Evolutionary conservation across 2,329 filamentous ascomycete species (phyloP), one percentile per base, ranked within the genome.

Genomic region (Neoscytalidium dimidiatum): DNA sequence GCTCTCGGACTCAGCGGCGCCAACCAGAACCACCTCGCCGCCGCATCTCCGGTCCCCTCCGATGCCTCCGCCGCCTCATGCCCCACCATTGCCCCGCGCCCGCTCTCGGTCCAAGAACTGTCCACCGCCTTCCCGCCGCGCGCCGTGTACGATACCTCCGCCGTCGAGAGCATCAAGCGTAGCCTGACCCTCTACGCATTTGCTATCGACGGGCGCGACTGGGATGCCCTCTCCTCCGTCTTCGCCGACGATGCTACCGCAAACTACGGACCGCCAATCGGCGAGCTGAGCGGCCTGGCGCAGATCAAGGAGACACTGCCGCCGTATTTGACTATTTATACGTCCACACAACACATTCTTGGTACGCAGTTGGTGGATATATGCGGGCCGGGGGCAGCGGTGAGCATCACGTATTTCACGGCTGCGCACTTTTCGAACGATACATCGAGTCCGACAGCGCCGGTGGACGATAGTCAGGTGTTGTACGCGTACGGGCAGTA

Each of bases 151-250:
- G 17, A 11, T 35, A 9, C 35, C 11, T 6, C 53, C 14, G 3
- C 35, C 2, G 35, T 57, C 53, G 52, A 43, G 21, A 28, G 13
- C 17, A 57, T 57, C 53, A 43, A 31, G 35, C 53, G 23, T 8
- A 26, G 19, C 3, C 53, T 57, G 1, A 57, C 53, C 6, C 53
- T 57, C 6, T 57, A 57, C 35, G 53, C 53, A 14, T 31, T 57
- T 35, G 53, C 53, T 35, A 57, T 57, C 53, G 53, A 57, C 35
- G 53, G 53, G 1, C 53, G 33, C 13, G 53, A 43, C 35, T 57
- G 35, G 35, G 26, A 29, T 13, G 35, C 21, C 3, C 53, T 57
- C 6, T 35, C 17, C 21, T 2, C 1, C 35, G n/a, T 57, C 53
- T 57, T 57, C 53, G 35, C 53, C 3, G 17, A 26, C 6, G 13